Evolutionary conservation across 768 basidiomycete species (phyloP), one percentile per base, ranked within the genome.

Genomic region (Trichaptum fuscoviolaceum): DNA sequence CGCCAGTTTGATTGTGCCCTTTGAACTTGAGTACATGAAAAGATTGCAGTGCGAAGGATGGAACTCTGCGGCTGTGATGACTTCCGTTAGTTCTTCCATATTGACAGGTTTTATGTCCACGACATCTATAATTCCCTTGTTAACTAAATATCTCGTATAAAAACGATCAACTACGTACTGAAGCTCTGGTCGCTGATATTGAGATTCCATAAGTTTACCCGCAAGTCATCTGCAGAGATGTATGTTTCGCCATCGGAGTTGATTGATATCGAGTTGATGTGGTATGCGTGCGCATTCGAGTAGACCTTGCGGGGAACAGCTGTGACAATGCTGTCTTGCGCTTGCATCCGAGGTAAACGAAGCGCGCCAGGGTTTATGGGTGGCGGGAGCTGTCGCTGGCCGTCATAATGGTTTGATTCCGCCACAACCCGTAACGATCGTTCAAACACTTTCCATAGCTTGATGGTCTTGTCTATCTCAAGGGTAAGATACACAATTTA

Each of bases 361-460:
- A 99, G 83, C 72, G 89, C 88, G 66, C 78, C 82, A 59, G 80
- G 73, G 64, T 75, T 74, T 23, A 81, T 81, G 34, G 90, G 92
- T 69, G 88, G 82, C 26, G 91, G 84, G 63, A 90, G 76, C 25
- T 86, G 80, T 64, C 87, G 87, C 71, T 90, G 87, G 35, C 91
- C 92, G 75, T 93, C 91, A 70, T 86, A 85, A 70, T 96, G 89
- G 78, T 99, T 99, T 75, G 95, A 97, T 83, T 99, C 95, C 23
- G 96, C 90, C 52, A 99, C 96, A 58, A 99, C 93, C 71, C 91
- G 90, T 73, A 99, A 83, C 52, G 91, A 91, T 80, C 98, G 98
- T 81, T 99, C 97, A 69, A 99, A 99, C n/a, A 99, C 96, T 77
- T 99, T 99, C 97, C 97, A 99, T 65, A 99, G 87, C 77, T 99